Conservation (phyloP, 2,329 filamentous ascomycete genomes). For the Aspergillus bombycis region DNA sequence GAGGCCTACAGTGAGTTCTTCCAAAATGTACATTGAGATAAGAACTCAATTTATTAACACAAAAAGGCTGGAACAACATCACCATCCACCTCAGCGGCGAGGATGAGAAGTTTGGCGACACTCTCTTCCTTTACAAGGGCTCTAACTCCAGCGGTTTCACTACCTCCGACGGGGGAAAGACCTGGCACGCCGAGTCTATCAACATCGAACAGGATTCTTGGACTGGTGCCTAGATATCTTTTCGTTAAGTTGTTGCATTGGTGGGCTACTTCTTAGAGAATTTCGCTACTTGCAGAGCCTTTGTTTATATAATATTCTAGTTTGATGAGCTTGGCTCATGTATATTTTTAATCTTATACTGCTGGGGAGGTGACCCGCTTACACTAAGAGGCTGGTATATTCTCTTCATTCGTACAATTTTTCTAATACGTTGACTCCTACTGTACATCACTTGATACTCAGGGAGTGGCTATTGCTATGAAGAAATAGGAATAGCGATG, state of each 20-base stretch:
- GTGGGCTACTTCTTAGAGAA: background rate
- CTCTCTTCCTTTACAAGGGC: slow-evolving; percentile 18
- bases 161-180: slow-evolving; percentile 19
- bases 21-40: background rate
- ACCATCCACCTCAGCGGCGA: slow-evolving; percentile 21
- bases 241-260: background rate
- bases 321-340: no score
- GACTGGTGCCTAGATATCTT: background rate
- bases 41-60: background rate
- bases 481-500: no score
- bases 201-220: background rate
- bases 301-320: background rate
- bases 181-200: slow-evolving; percentile 14
- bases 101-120: slow-evolving; percentile 17
- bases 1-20: slow-evolving; percentile 17
- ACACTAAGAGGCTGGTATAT: no score
- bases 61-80: slow-evolving; percentile 19
- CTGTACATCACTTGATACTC: no score
- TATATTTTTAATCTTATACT: background rate
- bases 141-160: slow-evolving; percentile 15
- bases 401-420: no score
- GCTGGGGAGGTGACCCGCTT: accelerated
- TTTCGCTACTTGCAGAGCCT: background rate
- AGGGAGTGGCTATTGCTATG: no score
- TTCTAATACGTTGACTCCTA: accelerated